Evolutionary conservation across 202 grass and related monocot species (phyloP), one percentile per base, ranked within the genome.

Genomic region (Schoenoplectus tabernaemontani): DNA sequence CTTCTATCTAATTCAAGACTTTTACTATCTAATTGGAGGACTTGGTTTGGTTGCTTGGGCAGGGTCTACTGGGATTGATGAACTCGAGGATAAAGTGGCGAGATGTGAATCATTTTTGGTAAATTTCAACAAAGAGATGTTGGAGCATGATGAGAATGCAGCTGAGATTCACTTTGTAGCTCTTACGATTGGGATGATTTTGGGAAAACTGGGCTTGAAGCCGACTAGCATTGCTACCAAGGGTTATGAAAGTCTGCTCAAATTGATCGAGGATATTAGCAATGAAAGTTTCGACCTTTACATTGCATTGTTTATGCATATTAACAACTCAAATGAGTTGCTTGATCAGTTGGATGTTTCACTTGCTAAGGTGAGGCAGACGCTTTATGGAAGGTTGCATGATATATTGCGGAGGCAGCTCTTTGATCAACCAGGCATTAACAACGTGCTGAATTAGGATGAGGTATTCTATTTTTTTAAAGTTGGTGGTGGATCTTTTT

Each of bases 291-390:
- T 93, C 75, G 91, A 93, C 50, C 93, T 93, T 74, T 93, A 93
- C 82, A 93, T 93, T 44, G 93, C 90, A 10, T 87, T 97, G 75
- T 97, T 97, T 87, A 97, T 97, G 93, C 93, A 97, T 82, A 97
- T 91, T 73, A 93, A 90, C 76, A 91, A 93, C 78, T 97, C 93
- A 5, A 93, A 91, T 0, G 89, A 93, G 77, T 74, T 91, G 81
- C 87, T 97, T 53, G 88, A 97, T 56, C 87, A 87, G 36, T 87
- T 97, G 57, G 93, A 97, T 48, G 78, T 75, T 66, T 88, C 93
- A 9, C 85, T 97, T 83, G 91, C 88, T 64, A 85, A 89, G 28
- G 81, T 97, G 68, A 97, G 91, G 77, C 88, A 85, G 87, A 85
- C 54, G 82, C 93, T 97, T 77, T 97, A 93, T 75, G 91, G 88